Evolutionary conservation across 2,329 filamentous ascomycete genomes (phyloP).

Genomic region (Trichoderma simmonsii): DNA sequence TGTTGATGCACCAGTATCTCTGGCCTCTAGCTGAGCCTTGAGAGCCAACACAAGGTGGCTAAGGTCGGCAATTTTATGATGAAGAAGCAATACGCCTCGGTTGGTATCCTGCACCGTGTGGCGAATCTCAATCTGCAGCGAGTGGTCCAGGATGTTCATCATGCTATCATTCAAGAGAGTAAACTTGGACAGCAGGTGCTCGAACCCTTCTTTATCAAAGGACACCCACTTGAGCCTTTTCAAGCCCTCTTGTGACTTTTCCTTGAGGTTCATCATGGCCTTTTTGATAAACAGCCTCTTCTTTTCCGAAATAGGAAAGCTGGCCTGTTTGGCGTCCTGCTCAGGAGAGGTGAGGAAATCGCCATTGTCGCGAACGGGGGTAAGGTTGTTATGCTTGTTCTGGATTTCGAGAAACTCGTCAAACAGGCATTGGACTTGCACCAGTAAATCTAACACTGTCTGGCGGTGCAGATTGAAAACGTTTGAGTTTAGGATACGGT

Average conservation of each 20-base stretch:
- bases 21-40: constrained; percentile 41
- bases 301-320: constrained; percentile 42
- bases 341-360: constrained; percentile 37
- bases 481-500: constrained; percentile 45
- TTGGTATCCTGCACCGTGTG: constrained; percentile 48
- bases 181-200: constrained; percentile 43
- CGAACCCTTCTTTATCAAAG: constrained; percentile 47
- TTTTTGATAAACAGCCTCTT: constrained; percentile 44
- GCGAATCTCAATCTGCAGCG: constrained; percentile 46
- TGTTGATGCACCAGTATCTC: constrained; percentile 23
- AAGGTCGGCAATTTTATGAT: constrained; percentile 45
- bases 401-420: constrained; percentile 45
- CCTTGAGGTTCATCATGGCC: constrained; percentile 39
- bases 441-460: constrained; percentile 46
- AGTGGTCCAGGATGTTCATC: constrained; percentile 46
- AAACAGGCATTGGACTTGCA: constrained; percentile 47
- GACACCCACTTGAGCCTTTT: constrained; percentile 42
- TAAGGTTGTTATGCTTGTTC: constrained; percentile 37
- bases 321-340: constrained; percentile 43
- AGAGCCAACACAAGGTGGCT: constrained; percentile 45
- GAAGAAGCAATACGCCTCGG: constrained; percentile 44
- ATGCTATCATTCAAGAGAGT: constrained; percentile 46
- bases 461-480: constrained; percentile 48
- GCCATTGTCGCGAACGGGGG: constrained; percentile 34
- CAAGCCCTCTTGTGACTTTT: constrained; percentile 34